These are phyloP conservation scores for Fragaria iinumae DNA, from an alignment of 306 rosid genomes.

Conservation along the genomic window DNA sequence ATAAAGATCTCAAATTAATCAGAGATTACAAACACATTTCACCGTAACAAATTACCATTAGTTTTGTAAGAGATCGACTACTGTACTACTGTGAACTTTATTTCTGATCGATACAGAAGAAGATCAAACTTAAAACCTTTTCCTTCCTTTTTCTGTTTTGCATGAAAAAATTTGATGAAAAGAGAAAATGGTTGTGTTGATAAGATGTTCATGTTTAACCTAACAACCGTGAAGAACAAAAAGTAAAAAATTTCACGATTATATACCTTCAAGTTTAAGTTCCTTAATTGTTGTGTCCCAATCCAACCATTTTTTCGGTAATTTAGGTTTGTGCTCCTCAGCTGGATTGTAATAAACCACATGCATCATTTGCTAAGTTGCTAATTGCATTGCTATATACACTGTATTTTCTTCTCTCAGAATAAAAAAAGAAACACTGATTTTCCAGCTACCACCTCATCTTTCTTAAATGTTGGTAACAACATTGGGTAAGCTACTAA, in stretches of 20 bases:
- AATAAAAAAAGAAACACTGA: background rate
- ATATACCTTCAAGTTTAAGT: background rate
- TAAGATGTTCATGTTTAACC: background rate
- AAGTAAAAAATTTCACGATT: background rate
- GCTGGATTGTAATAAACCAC: background rate
- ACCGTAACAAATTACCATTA: background rate
- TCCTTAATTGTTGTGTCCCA: background rate
- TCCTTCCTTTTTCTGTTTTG: background rate
- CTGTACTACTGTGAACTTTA: background rate
- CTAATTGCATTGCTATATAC: background rate
- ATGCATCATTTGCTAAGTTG: background rate
- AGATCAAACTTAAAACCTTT: background rate
- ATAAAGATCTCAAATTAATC: background rate
- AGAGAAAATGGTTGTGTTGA: background rate
- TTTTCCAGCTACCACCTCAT: slow-evolving; percentile 22
- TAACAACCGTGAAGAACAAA: background rate
- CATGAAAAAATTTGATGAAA: background rate
- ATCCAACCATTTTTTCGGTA: background rate
- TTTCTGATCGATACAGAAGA: background rate
- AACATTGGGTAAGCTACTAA: slow-evolving; percentile 31
- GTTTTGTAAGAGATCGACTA: background rate
- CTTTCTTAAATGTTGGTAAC: slow-evolving; percentile 46
- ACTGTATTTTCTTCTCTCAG: background rate
- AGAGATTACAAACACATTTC: background rate
- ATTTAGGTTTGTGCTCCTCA: background rate